Conservation (phyloP, 106 monocot species). For the Ottelia alismoides region DNA sequence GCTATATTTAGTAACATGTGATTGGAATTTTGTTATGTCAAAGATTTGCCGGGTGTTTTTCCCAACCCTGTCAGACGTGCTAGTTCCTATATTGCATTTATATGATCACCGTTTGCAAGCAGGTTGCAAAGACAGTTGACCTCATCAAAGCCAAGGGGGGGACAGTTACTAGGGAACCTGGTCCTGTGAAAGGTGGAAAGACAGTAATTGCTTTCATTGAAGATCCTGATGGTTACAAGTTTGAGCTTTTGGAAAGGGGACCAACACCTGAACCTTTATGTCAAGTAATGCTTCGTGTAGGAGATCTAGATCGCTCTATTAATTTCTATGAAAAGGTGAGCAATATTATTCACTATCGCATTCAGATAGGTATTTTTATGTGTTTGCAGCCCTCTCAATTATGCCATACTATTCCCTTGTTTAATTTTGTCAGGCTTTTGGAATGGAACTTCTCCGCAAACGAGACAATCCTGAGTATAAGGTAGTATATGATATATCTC, state of each 20-base stretch:
- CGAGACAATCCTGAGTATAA: constrained; percentile 84
- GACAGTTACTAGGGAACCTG: constrained; percentile 80
- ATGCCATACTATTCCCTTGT: no score
- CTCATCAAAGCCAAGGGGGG: constrained; percentile 88
- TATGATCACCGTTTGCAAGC: no score
- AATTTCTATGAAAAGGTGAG: constrained; percentile 78
- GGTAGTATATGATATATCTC: no score
- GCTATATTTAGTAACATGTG: no score
- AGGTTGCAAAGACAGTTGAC: constrained; percentile 68
- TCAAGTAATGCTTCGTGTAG: constrained; percentile 90
- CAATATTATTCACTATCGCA: not conserved
- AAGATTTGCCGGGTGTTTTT: no score
- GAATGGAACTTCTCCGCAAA: constrained; percentile 90
- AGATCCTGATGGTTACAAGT: constrained; percentile 92
- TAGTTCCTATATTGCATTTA: no score
- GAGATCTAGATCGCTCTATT: constrained; percentile 68
- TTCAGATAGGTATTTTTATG: not conserved
- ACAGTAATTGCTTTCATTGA: constrained; percentile 79
- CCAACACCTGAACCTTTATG: constrained; percentile 80
- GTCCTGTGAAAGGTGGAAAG: constrained; percentile 67
- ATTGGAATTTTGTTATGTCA: no score
- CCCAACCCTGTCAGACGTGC: no score
- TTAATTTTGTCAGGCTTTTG: constrained; percentile 96
- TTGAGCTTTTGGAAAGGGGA: constrained; percentile 73
- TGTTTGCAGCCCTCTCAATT: not conserved